A percentile compares a stretch with the other conserved stretches of the same genome.
Evolutionary conservation across 148 eudicot species (phyloP).

Genomic region (Gaultheria prostrata): DNA sequence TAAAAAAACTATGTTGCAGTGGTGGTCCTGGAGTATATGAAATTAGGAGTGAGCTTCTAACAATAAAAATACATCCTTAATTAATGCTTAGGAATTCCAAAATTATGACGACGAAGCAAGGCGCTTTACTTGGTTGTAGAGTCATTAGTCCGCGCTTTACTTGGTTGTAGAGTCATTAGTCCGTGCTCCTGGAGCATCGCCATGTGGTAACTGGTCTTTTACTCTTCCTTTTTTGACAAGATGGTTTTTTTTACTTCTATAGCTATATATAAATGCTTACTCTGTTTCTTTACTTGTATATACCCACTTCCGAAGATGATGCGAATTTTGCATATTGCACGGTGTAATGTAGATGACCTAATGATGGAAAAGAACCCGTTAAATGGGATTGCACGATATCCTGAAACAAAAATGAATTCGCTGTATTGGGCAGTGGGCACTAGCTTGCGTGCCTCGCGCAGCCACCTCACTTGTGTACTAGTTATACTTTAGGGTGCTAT

Average conservation of each 20-base stretch:
- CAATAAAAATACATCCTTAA: neutral
- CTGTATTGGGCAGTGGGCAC: neutral
- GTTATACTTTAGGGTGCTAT: neutral
- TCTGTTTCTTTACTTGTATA: neutral
- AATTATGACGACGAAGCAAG: neutral
- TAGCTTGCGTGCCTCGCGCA: neutral
- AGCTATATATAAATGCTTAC: neutral
- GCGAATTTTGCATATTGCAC: neutral
- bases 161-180: too few species aligned
- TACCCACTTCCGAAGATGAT: neutral
- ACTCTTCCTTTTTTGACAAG: neutral
- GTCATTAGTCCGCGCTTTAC: too few species aligned
- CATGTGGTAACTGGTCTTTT: neutral
- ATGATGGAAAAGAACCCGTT: neutral
- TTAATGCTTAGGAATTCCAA: too few species aligned
- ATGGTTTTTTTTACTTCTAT: neutral
- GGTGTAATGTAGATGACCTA: neutral
- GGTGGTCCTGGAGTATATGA: neutral
- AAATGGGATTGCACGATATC: neutral
- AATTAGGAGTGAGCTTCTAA: neutral
- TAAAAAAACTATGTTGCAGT: neutral
- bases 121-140: too few species aligned
- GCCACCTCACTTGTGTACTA: neutral
- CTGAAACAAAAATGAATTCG: neutral
- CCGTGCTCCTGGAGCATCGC: too few species aligned